These are phyloP conservation scores for Chloromonas sp. DNA, from an alignment of 163 green algal species.

Conservation along the genomic window DNA sequence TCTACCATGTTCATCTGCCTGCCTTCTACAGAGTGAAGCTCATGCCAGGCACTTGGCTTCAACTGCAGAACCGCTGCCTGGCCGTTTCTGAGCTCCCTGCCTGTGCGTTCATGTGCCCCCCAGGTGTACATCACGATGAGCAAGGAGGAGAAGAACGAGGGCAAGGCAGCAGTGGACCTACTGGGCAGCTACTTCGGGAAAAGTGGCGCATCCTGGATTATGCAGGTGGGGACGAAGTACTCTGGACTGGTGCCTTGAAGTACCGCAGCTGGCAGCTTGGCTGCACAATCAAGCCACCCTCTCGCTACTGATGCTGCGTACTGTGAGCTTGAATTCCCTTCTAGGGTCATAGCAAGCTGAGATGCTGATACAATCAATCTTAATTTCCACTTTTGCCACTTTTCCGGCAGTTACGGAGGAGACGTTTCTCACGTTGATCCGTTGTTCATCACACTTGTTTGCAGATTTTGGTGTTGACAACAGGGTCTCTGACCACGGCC, in stretches of 20 bases:
- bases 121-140: slow-evolving; percentile 76
- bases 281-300: not conserved
- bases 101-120: no score
- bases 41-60: no score
- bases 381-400: not conserved
- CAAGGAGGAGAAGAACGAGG: slow-evolving; percentile 32
- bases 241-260: not conserved
- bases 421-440: not conserved
- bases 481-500: slow-evolving; percentile 50
- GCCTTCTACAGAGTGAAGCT: no score
- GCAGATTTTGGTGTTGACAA: slow-evolving; percentile 49
- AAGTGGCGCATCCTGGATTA: slow-evolving; percentile 19
- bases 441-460: not conserved
- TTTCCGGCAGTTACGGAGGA: not conserved
- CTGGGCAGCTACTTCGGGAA: slow-evolving; percentile 32
- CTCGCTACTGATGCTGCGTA: no score
- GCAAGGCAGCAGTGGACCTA: slow-evolving; percentile 37
- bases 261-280: not conserved
- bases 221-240: not conserved
- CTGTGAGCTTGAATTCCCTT: no score
- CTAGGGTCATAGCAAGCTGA: no score
- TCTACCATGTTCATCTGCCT: no score
- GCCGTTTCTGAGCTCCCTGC: no score
- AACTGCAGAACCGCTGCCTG: no score
- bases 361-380: not conserved